phyloP scores from a whole-genome alignment of 169 alveolate genomes.

The Toxoplasma gondii region DNA sequence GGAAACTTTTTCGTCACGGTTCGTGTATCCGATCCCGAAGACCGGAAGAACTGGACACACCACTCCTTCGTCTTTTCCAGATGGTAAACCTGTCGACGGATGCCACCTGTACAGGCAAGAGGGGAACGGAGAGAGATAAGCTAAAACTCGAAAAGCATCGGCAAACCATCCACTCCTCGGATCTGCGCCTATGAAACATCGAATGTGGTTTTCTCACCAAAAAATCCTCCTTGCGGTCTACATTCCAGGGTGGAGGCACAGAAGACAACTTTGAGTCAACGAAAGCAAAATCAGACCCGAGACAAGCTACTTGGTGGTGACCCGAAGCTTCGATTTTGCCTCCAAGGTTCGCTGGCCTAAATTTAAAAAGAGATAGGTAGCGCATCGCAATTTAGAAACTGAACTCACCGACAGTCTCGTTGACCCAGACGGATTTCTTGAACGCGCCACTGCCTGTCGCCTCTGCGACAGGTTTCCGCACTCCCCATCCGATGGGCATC shows the following conservation, averaged over 20 bases:
- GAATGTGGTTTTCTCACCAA: background rate
- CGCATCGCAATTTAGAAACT: too few relatives aligned
- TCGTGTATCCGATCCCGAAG: background rate
- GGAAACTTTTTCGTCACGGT: background rate
- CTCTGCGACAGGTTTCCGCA: conserved; percentile 5
- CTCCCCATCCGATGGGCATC: conserved; percentile 39
- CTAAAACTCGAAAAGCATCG: background rate
- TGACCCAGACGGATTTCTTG: conserved; percentile 20
- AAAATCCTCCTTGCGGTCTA: too few relatives aligned
- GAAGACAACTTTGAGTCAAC: too few relatives aligned
- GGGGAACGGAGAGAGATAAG: background rate
- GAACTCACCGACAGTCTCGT: conserved; percentile 23
- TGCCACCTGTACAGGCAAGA: conserved; percentile 9
- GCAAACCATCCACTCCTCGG: background rate
- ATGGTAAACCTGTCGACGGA: conserved; percentile 23
- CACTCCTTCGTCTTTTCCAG: conserved; percentile 17
- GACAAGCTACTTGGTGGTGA: too few relatives aligned
- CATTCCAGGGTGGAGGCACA: too few relatives aligned
- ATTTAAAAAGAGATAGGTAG: too few relatives aligned
- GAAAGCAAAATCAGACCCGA: too few relatives aligned
- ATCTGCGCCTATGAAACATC: background rate
- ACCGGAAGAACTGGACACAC: conserved; percentile 28
- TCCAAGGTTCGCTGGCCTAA: too few relatives aligned
- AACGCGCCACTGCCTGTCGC: conserved; percentile 20
- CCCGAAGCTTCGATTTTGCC: too few relatives aligned